Evolutionary conservation across 2,329 filamentous ascomycete genomes (phyloP), one percentile per base, ranked within the genome.

Genomic region (Ustilaginoidea virens): DNA sequence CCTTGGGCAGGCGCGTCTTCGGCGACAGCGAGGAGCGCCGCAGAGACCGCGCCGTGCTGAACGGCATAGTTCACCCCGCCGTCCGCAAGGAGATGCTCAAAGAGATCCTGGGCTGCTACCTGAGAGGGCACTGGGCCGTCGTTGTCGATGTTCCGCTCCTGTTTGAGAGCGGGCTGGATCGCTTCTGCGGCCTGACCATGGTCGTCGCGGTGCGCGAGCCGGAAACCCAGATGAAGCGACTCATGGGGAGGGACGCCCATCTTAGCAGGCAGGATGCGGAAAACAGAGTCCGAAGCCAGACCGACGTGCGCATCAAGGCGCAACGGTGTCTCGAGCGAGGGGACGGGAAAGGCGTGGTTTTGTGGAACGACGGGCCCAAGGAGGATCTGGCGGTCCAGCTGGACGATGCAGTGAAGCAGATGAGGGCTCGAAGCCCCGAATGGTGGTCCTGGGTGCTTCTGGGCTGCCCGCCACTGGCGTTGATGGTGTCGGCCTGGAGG

Each of bases 111-210:
- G 60, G 62, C 35, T 71, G 70, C 41, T 94, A 93, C 46, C 31
- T 90, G 10, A 55, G 55, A 2, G 87, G 90, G 0, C 51, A 74
- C 47, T 90, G 87, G 83, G 86, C 85, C 0, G 83, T 93, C 4
- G 78, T 98, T 20, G 63, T 96, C 11, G 90, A 98, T 48, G 76
- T 98, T 7, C 90, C 90, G 29, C 60, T 98, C 30, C 64, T 98
- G 23, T 94, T 94, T 43, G 90, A 98, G 61, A 78, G 74, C 41
- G 73, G 74, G 3, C 74, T 93, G 53, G 90, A 98, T 52, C 61
- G 73, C 23, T 70, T 92, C 39, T 94, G 86, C 47, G 85, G 85
- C 4, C 75, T 74, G 0, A 79, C 92, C 11, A 56, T 93, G 35
- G 85, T 98, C 0, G 87, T 96, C 2, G 85, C 78, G 0, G 85